A percentile compares a stretch with the other conserved stretches of the same genome.
phyloP scores from a whole-genome alignment of 2,329 filamentous ascomycete genomes.

The Plectosphaerella plurivora region DNA sequence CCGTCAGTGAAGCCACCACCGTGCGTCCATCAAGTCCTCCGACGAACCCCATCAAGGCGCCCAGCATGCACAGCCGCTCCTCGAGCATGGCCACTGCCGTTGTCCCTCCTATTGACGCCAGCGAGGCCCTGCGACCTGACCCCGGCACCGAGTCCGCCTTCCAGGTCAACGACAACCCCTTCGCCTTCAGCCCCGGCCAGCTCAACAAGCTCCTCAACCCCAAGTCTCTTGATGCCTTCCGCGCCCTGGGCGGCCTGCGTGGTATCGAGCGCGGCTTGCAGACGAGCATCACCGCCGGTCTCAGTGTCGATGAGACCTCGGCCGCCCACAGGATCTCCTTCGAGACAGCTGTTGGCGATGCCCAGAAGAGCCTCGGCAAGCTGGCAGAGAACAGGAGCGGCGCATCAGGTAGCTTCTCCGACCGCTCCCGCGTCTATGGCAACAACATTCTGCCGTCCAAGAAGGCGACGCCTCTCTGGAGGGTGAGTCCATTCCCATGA shows the following conservation, averaged over 20 bases:
- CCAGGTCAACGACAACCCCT: constrained; percentile 65
- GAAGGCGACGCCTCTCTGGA: constrained; percentile 56
- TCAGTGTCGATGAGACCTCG: constrained; percentile 63
- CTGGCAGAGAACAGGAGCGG: constrained; percentile 3
- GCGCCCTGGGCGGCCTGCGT: constrained; percentile 64
- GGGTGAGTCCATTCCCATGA: constrained; percentile 25
- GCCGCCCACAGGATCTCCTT: constrained; percentile 63
- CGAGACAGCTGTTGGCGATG: constrained; percentile 50
- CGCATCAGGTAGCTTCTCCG: constrained; percentile 23
- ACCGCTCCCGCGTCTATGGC: constrained; percentile 54
- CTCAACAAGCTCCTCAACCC: constrained; percentile 71
- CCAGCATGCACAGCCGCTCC: neutral
- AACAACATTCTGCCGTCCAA: constrained; percentile 60
- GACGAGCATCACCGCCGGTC: constrained; percentile 56
- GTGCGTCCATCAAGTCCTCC: neutral
- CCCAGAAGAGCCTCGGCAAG: neutral
- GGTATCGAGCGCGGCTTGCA: constrained; percentile 68
- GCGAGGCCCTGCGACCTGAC: constrained; percentile 60
- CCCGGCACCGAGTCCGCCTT: constrained; percentile 69
- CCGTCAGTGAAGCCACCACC: neutral
- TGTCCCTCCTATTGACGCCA: constrained; percentile 12
- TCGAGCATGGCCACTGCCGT: neutral
- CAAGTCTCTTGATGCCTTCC: constrained; percentile 67
- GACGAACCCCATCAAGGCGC: neutral
- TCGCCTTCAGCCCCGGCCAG: constrained; percentile 70